Conservation (phyloP, 352 stramenopile genomes). For the Globisporangium alternatum region DNA sequence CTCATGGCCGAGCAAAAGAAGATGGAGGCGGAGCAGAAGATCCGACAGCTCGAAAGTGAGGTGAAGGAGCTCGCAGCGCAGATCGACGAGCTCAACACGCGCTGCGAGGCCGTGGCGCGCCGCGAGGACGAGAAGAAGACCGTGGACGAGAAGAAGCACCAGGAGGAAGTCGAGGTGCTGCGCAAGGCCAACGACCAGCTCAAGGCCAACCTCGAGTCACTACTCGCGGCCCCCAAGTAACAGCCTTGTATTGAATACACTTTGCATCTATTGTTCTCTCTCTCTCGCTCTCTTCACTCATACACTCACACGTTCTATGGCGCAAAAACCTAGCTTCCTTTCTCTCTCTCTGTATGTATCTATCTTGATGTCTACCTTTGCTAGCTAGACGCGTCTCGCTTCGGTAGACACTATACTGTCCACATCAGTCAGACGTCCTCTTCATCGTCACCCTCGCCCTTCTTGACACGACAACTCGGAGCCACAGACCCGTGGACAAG, state of each 20-base stretch:
- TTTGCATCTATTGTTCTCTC: neutral
- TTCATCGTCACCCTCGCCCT: neutral
- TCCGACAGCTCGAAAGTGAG: conserved; percentile 75
- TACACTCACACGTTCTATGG: no score
- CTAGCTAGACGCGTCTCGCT: no score
- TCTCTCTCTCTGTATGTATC: no score
- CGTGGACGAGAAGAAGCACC: conserved; percentile 82
- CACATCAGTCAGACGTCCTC: neutral
- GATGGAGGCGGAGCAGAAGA: conserved; percentile 82
- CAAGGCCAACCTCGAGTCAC: conserved; percentile 87
- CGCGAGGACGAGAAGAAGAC: conserved; percentile 65
- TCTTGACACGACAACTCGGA: neutral
- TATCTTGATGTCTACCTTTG: no score
- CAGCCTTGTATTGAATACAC: neutral
- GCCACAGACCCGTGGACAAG: conserved; percentile 34
- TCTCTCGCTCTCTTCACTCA: conserved; percentile 1
- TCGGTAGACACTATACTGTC: no score
- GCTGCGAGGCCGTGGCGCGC: conserved; percentile 54
- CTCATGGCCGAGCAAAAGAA: conserved; percentile 92
- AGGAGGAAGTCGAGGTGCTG: conserved; percentile 84
- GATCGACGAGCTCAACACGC: conserved; percentile 68
- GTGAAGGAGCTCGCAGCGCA: conserved; percentile 75
- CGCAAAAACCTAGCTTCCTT: no score
- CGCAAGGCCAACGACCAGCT: conserved; percentile 89
- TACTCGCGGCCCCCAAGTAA: conserved; percentile 68